Conservation (phyloP, 2,329 filamentous ascomycete genomes). For the Teratosphaeriaceae sp. region DNA sequence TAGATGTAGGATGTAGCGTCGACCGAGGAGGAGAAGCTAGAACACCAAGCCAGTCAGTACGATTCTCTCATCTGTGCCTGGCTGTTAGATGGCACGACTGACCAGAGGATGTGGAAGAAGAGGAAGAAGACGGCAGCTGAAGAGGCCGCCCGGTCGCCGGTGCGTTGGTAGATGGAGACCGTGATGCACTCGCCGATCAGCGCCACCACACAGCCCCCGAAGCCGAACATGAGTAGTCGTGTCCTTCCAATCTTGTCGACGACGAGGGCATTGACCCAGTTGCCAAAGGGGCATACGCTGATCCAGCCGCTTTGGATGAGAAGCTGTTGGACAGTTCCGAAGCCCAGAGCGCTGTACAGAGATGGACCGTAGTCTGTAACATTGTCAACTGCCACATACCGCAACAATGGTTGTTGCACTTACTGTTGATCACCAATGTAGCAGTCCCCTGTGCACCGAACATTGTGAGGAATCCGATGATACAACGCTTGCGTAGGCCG, state of each 20-base stretch:
- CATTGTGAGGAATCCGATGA: not conserved
- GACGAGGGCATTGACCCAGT: not conserved
- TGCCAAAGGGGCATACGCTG: not conserved
- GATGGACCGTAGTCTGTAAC: not conserved
- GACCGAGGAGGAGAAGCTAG: not conserved
- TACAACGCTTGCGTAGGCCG: not conserved
- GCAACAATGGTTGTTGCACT: no score
- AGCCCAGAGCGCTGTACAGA: conserved; percentile 2
- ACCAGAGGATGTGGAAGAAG: no score
- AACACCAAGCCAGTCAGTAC: no score
- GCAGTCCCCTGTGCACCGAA: not conserved
- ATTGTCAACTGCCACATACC: no score
- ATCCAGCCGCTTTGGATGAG: not conserved
- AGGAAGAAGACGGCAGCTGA: not conserved
- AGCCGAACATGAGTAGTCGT: not conserved
- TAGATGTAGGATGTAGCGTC: conserved; percentile 27
- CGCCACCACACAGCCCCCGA: not conserved
- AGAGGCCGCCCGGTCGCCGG: not conserved
- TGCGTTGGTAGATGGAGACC: not conserved
- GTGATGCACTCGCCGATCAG: not conserved
- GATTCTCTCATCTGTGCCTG: no score
- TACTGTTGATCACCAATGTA: not conserved
- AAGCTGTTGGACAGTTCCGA: not conserved
- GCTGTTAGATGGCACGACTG: no score
- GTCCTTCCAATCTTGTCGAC: not conserved